Conservation (phyloP, 2,329 filamentous ascomycete genomes). For the Helminthosporium solani region DNA sequence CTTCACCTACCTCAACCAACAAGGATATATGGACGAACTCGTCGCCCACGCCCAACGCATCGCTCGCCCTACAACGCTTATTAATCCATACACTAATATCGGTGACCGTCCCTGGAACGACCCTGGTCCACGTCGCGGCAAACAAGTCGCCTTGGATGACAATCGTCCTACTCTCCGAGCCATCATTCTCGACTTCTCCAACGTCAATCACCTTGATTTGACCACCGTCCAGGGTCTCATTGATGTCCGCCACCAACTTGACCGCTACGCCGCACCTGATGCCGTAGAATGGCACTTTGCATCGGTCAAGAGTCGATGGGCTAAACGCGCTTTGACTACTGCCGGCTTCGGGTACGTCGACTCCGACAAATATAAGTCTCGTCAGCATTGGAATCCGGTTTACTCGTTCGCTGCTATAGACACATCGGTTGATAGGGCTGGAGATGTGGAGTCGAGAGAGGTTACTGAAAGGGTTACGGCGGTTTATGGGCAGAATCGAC, state of each 20-base stretch:
- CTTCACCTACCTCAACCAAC: constrained; percentile 94
- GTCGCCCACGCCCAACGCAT: constrained; percentile 49
- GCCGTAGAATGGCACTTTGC: constrained; percentile 94
- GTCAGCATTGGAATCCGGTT: constrained; percentile 78
- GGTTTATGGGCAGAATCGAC: constrained; percentile 82
- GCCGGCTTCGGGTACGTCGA: constrained; percentile 80
- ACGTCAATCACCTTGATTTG: constrained; percentile 90
- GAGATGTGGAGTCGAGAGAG: constrained; percentile 23
- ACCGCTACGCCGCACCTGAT: constrained; percentile 77
- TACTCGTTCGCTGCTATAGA: constrained; percentile 89
- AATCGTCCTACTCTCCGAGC: constrained; percentile 73
- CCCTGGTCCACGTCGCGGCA: constrained; percentile 67
- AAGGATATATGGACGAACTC: constrained; percentile 77
- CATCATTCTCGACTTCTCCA: constrained; percentile 90
- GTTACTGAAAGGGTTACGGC: constrained; percentile 54
- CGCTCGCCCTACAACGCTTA: constrained; percentile 74
- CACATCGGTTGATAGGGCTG: constrained; percentile 55
- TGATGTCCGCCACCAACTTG: constrained; percentile 91
- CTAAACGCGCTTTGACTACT: constrained; percentile 81
- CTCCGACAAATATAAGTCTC: constrained; percentile 50
- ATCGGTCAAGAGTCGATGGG: constrained; percentile 92
- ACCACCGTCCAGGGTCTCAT: constrained; percentile 91
- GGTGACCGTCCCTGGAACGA: constrained; percentile 93
- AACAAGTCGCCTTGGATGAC: constrained; percentile 50
- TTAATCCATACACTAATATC: constrained; percentile 58